phyloP scores from a whole-genome alignment of 2,329 filamentous ascomycete species.

The Cryphonectria japonica region DNA sequence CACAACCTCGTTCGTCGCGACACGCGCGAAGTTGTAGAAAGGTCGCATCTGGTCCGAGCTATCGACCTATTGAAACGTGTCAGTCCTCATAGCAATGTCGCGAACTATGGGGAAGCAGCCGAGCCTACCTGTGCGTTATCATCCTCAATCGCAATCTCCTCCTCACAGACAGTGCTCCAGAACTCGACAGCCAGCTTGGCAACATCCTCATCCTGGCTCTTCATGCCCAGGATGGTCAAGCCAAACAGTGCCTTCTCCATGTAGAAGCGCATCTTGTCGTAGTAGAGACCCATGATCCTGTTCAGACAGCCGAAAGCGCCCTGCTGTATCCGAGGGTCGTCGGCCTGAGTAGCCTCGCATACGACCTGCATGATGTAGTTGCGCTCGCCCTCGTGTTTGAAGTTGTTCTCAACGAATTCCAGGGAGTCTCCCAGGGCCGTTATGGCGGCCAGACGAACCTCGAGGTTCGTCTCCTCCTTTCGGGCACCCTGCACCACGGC shows the following conservation, averaged over 20 bases:
- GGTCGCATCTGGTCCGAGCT: constrained; percentile 83
- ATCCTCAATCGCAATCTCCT: constrained; percentile 97
- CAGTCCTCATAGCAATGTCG: constrained; percentile 11
- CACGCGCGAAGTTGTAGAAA: constrained; percentile 93
- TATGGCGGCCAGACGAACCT: constrained; percentile 91
- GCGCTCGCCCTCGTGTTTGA: constrained; percentile 97
- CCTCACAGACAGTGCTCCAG: constrained; percentile 99
- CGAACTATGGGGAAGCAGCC: not conserved
- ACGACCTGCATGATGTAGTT: constrained; percentile 99
- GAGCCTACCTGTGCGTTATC: constrained; percentile 78
- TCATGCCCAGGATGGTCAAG: constrained; percentile 97
- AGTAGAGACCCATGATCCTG: constrained; percentile 98
- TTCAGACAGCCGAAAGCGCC: constrained; percentile 97
- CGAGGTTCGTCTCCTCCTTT: constrained; percentile 90
- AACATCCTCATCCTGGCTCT: constrained; percentile 95
- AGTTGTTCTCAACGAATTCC: constrained; percentile 97
- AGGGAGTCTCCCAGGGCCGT: constrained; percentile 93
- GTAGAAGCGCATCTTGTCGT: constrained; percentile 99
- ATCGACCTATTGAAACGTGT: constrained; percentile 54
- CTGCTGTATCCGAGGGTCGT: constrained; percentile 89
- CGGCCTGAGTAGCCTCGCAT: constrained; percentile 95
- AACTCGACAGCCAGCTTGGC: constrained; percentile 98
- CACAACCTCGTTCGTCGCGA: constrained; percentile 92
- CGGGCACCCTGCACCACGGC: constrained; percentile 96
- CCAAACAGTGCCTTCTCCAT: constrained; percentile 99